Base-by-base conservation (phyloP, 768 basidiomycete genomes). In the Fomitopsis pulvina region DNA sequence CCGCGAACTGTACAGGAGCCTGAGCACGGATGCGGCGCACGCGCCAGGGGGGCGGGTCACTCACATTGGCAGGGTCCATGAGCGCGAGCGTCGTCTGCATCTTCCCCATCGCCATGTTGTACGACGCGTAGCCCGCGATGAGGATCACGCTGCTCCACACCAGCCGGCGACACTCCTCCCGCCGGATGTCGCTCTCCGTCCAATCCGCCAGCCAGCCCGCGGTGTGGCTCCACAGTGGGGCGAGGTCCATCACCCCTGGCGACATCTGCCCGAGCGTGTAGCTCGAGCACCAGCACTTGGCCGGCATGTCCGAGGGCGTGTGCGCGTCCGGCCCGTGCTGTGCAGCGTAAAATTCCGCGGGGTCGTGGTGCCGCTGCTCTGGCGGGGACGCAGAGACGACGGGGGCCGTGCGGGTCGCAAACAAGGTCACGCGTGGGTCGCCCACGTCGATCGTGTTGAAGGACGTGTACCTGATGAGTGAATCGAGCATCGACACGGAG, bases 71-170 rank as follows among this genome's bases (percentile, higher is more conserved):
- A 22, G 82, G 80, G 56, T 85, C 77, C 32, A 78, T 63, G 51
- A 83, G 67, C 58, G 79, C 83, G 25, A 85, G 59, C 41, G 80
- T 73, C 16, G 47, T 41, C 45, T 50, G 47, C 51, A 56, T 32
- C n/a, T 44, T 53, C 29, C 34, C 66, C 45, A 66, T 63, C 16
- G 83, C 76, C 18, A 74, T 75, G 4, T 73, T 69, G 58, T 83
- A 86, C 12, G 78, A 74, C 24, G 76, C 79, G 63, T 85, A 78
- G 1, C 80, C 83, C 9, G 86, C 81, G 12, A 77, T 71, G 21
- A 87, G 71, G 47, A 74, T 68, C 64, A 87, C 71, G 6, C 80
- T 67, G 60, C 81, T 85, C 87, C 87, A 90, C 53, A 83, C 84
- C 21, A 88, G 63, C 30, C 87, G 70, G 29, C 87, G 78, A 58